These are phyloP conservation scores for Calonectria pseudoreteaudii DNA, from an alignment of 2,329 filamentous ascomycete species.

Conservation along the genomic window DNA sequence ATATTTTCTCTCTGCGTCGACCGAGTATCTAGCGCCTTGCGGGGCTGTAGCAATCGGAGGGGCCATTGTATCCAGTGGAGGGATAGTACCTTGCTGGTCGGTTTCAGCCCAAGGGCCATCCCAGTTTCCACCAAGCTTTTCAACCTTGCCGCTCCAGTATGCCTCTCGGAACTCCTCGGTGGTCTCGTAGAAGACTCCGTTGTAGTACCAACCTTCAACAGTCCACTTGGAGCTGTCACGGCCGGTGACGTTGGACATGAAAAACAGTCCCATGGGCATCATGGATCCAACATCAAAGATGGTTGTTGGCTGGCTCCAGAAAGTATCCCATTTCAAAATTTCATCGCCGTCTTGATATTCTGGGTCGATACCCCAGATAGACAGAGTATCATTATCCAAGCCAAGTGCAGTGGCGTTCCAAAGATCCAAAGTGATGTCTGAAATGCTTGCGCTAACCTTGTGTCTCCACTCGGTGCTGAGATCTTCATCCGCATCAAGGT, in stretches of 20 bases:
- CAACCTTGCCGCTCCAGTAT: slow-evolving; percentile 18
- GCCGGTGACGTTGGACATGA: slow-evolving; percentile 20
- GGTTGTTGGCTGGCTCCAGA: slow-evolving; percentile 15
- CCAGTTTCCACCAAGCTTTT: slow-evolving; percentile 20
- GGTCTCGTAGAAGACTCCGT: slow-evolving; percentile 19
- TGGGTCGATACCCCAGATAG: slow-evolving; percentile 21
- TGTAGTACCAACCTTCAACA: slow-evolving; percentile 21
- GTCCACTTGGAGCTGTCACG: slow-evolving; percentile 19
- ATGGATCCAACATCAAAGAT: slow-evolving; percentile 23
- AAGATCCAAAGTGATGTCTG: slow-evolving; percentile 17
- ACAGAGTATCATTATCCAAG: slow-evolving; percentile 17
- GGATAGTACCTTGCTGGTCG: slow-evolving; percentile 17
- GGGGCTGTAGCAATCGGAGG: slow-evolving; percentile 4
- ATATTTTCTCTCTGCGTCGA: slow-evolving; percentile 17
- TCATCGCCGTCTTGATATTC: slow-evolving; percentile 6
- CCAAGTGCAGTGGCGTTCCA: slow-evolving; percentile 23
- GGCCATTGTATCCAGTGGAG: slow-evolving; percentile 21
- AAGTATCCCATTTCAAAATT: slow-evolving; percentile 18
- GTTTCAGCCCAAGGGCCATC: slow-evolving; percentile 19
- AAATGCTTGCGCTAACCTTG: neutral
- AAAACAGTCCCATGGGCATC: slow-evolving; percentile 23
- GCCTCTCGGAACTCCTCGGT: slow-evolving; percentile 18
- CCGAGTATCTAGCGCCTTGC: slow-evolving; percentile 14
- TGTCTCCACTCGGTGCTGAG: neutral
- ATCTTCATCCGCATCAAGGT: slow-evolving; percentile 15